Evolutionary conservation across 352 stramenopile species (phyloP), one percentile per base, ranked within the genome.

Genomic region (Albugo candida): DNA sequence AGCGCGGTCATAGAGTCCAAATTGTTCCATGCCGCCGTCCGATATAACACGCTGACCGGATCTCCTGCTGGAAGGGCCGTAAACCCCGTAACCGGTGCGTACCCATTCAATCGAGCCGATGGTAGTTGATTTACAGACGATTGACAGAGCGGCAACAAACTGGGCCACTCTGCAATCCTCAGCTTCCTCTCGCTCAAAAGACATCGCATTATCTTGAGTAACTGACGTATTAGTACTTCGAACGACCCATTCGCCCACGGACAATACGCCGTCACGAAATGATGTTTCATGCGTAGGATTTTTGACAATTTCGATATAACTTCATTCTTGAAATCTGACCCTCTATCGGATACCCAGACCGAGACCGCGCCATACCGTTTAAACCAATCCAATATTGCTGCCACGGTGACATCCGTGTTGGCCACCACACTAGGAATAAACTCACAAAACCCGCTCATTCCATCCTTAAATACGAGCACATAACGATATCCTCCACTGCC

Each of bases 321-420:
- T 16, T 56, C 3, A 36, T 64, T 70, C 36, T 58, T 64, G 39
- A 65, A 70, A 17, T 70, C 53, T 0, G 52, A 19, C 0, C 58
- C 62, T 16, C 43, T 39, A 17, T 63, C 62, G 0, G 51, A 63
- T 0, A 67, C 56, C 59, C 62, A 67, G 16, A 43, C 21, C 0
- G 8, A 3, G 4, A 60, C 50, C 0, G 54, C 41, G 1, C 62
- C 56, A 53, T n/a, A 61, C 65, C 4, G 6, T 39, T 58, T 65
- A 41, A 67, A 63, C 36, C 36, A 41, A 16, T 14, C 36, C 14
- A 41, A 14, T 16, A 41, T 14, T 14, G 14, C 16, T 16, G 14
- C 36, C 14, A 14, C 14, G 36, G 16, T 16, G 14, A 41, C 36
- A 14, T 41, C 36, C 36, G 36, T 16, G 14, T 14, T 41, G 36